These are phyloP conservation scores for Mortierella antarctica DNA, from an alignment of 192 early-diverging fungal genomes.

Conservation along the genomic window DNA sequence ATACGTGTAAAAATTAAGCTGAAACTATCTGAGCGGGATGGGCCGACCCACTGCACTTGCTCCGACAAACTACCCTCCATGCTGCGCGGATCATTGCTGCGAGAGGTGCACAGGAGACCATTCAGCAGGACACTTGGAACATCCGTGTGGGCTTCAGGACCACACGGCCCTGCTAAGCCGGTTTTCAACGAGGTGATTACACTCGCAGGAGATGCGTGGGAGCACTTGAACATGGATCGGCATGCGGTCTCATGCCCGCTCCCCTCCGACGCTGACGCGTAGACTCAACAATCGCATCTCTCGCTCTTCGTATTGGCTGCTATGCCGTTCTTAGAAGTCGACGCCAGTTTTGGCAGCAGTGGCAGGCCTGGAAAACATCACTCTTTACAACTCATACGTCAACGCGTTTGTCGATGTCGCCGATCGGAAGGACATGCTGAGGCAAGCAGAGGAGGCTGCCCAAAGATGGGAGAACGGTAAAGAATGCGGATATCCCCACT, in stretches of 20 bases:
- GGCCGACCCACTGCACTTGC: too few species aligned
- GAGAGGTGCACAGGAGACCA: not conserved
- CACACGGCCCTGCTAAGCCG: not conserved
- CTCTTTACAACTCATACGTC: slow-evolving; percentile 47
- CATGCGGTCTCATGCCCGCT: not conserved
- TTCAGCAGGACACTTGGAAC: not conserved
- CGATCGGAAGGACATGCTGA: slow-evolving; percentile 19
- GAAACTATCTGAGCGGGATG: too few species aligned
- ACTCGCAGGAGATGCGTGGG: not conserved
- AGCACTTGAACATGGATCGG: not conserved
- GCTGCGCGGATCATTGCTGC: too few species aligned
- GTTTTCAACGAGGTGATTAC: slow-evolving; percentile 33
- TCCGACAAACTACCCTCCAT: too few species aligned
- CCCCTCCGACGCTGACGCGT: too few species aligned
- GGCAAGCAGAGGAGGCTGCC: slow-evolving; percentile 35
- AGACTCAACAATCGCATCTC: too few species aligned
- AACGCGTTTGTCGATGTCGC: slow-evolving; percentile 59
- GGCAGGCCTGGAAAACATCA: slow-evolving; percentile 39
- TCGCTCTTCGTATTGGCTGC: too few species aligned
- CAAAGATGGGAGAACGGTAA: slow-evolving; percentile 46
- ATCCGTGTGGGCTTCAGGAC: not conserved
- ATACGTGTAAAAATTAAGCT: too few species aligned
- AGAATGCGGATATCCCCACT: not conserved
- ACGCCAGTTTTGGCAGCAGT: slow-evolving; percentile 22
- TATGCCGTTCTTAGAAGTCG: slow-evolving; percentile 5